These are phyloP conservation scores for Hericium rajendrae DNA, from an alignment of 768 basidiomycete species.

Conservation along the genomic window DNA sequence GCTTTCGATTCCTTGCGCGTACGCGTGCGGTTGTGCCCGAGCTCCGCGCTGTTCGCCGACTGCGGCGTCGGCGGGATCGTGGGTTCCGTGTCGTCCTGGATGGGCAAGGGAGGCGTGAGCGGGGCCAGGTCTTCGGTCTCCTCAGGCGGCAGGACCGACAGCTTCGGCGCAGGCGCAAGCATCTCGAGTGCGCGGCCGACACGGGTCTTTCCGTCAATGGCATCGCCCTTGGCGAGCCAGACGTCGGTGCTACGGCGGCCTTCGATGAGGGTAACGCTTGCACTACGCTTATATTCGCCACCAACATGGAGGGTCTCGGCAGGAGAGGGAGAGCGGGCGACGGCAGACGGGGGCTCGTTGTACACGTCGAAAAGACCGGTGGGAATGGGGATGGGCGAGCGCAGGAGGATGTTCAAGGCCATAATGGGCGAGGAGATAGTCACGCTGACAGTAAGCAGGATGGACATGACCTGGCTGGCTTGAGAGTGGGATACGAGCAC, in stretches of 20 bases:
- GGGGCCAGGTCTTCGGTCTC: slow-evolving; percentile 32
- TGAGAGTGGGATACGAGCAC: slow-evolving; percentile 31
- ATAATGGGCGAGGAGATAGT: slow-evolving; percentile 61
- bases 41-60: slow-evolving; percentile 47
- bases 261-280: slow-evolving; percentile 55
- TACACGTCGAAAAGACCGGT: slow-evolving; percentile 51
- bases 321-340: slow-evolving; percentile 36
- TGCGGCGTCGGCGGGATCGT: slow-evolving; percentile 39
- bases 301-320: slow-evolving; percentile 35
- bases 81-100: slow-evolving; percentile 36
- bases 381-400: slow-evolving; percentile 58
- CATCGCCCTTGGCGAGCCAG: slow-evolving; percentile 67
- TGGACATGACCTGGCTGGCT: slow-evolving; percentile 30
- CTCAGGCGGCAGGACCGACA: slow-evolving; percentile 55
- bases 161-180: slow-evolving; percentile 52
- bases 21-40: slow-evolving; percentile 27
- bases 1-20: slow-evolving; percentile 42
- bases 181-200: slow-evolving; percentile 54
- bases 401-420: slow-evolving; percentile 49
- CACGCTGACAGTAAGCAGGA: slow-evolving; percentile 53
- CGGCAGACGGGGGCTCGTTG: slow-evolving; percentile 30
- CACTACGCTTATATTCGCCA: slow-evolving; percentile 55
- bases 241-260: slow-evolving; percentile 65
- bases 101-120: slow-evolving; percentile 50
- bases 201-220: slow-evolving; percentile 55